Evolutionary conservation across 2,329 filamentous ascomycete species (phyloP).

Genomic region (Penicillium frequentans): DNA sequence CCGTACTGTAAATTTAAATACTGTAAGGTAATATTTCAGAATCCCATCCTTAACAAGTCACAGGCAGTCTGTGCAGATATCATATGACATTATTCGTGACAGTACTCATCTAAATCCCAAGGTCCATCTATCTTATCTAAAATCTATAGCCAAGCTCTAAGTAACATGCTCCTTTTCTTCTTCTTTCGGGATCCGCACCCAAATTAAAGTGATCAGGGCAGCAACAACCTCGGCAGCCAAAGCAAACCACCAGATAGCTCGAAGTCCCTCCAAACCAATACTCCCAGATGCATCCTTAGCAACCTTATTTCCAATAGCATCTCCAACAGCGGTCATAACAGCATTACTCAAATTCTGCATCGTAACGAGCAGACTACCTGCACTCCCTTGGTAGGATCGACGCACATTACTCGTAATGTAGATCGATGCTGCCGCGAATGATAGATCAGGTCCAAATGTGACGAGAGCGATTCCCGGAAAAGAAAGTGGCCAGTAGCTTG

Average conservation of each 20-base stretch:
- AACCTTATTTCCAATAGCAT: conserved; percentile 33
- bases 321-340: conserved; percentile 30
- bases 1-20: neutral
- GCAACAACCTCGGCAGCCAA: conserved; percentile 32
- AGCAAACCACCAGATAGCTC: conserved; percentile 41
- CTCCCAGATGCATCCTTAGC: conserved; percentile 11
- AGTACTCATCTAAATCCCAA: neutral
- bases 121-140: neutral
- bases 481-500: conserved; percentile 44
- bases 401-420: conserved; percentile 47
- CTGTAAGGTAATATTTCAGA: neutral
- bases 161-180: conserved; percentile 29
- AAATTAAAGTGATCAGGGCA: conserved; percentile 32
- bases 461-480: conserved; percentile 44
- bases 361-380: conserved; percentile 46
- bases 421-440: conserved; percentile 47
- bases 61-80: neutral
- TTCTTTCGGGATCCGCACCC: conserved; percentile 41
- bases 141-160: neutral
- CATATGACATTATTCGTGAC: neutral
- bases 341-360: conserved; percentile 46
- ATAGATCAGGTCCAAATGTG: conserved; percentile 47
- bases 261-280: conserved; percentile 30
- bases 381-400: conserved; percentile 45
- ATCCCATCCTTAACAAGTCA: too few species aligned